These are phyloP conservation scores for Thielaviopsis musarum DNA, from an alignment of 2,329 filamentous ascomycete genomes.

Conservation along the genomic window DNA sequence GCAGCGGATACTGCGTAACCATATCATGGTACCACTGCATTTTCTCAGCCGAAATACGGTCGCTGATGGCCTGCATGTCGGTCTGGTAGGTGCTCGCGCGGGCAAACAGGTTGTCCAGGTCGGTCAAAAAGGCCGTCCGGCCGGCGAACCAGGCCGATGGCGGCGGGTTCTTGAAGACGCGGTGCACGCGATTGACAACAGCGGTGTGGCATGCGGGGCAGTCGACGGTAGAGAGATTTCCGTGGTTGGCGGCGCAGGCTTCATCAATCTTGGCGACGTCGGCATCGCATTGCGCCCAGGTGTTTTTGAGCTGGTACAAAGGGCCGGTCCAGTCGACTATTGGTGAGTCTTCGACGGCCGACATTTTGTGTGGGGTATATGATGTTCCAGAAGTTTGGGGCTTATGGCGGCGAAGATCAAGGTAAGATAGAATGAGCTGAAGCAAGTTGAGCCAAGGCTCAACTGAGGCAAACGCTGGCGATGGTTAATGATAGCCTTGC, in stretches of 20 bases:
- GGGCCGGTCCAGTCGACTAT: slow-evolving; percentile 12
- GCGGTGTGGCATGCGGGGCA: slow-evolving; percentile 32
- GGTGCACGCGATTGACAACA: slow-evolving; percentile 28
- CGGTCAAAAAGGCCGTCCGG: slow-evolving; percentile 30
- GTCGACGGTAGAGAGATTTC: slow-evolving; percentile 25
- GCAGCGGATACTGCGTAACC: slow-evolving; percentile 23
- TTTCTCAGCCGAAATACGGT: slow-evolving; percentile 33
- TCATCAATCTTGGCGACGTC: slow-evolving; percentile 27
- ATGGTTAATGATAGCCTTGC: background rate
- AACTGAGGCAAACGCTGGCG: background rate
- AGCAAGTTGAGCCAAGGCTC: background rate
- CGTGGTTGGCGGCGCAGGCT: slow-evolving; percentile 27
- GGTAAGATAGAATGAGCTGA: background rate
- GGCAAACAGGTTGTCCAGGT: slow-evolving; percentile 31
- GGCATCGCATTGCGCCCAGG: slow-evolving; percentile 20
- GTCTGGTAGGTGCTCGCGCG: slow-evolving; percentile 28
- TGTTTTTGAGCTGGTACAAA: slow-evolving; percentile 10
- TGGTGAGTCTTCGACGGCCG: slow-evolving; percentile 4
- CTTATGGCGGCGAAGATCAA: background rate
- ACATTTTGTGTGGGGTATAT: background rate
- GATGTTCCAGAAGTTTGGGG: background rate
- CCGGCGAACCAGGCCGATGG: slow-evolving; percentile 30
- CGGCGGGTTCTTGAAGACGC: slow-evolving; percentile 16
- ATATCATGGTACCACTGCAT: slow-evolving; percentile 35
- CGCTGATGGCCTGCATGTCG: slow-evolving; percentile 30